Percentiles rank a stretch among this genome's conserved stretches.
Conservation (phyloP, 257 asterid genomes). For the Jacaranda copaia region DNA sequence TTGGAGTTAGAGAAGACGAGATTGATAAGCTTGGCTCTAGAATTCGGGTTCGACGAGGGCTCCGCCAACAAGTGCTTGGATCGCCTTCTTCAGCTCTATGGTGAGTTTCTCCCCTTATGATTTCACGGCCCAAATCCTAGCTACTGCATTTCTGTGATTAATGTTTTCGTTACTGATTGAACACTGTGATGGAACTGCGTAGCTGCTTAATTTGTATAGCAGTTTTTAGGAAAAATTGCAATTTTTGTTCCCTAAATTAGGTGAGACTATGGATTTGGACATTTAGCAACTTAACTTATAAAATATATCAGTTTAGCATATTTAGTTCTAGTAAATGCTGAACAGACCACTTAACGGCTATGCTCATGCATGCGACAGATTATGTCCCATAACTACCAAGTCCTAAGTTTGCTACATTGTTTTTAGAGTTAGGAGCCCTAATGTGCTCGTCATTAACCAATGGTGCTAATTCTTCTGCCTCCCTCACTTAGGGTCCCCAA, state of each 20-base stretch:
- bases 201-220: background rate
- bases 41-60: constrained; percentile 80
- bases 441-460: background rate
- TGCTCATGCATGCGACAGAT: background rate
- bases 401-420: background rate
- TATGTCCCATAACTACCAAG: background rate
- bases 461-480: background rate
- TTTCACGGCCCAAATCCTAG: constrained; percentile 29
- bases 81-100: constrained; percentile 78
- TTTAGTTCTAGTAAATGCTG: constrained; percentile 16
- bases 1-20: constrained; percentile 78
- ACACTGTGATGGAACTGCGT: constrained; percentile 5
- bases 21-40: constrained; percentile 83
- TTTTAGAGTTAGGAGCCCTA: background rate
- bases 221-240: background rate
- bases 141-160: background rate
- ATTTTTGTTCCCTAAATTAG: background rate
- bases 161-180: background rate
- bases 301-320: background rate
- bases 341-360: background rate
- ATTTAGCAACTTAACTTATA: background rate
- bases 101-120: constrained; percentile 47
- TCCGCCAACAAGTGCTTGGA: constrained; percentile 70
- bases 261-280: background rate
- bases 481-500: background rate